Evolutionary conservation across 805 yeast species (phyloP).

Genomic region (Blastobotrys mokoenaii): DNA sequence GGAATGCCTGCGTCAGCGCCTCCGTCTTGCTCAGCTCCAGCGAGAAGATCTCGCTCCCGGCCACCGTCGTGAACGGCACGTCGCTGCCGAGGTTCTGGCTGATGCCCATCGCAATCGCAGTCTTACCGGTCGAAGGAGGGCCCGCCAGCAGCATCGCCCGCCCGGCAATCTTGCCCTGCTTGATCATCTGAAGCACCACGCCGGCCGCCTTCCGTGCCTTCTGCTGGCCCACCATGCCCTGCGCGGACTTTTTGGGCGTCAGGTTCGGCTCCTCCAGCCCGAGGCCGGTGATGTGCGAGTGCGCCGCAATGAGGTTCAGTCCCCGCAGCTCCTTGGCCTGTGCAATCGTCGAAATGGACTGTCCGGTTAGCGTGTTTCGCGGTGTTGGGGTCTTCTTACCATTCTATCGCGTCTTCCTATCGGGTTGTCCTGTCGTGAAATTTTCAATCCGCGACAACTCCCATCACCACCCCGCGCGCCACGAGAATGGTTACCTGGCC

Average conservation of each 20-base stretch:
- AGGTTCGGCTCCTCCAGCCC: constrained; percentile 85
- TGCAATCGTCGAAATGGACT: constrained; percentile 31
- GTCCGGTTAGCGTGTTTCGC: neutral
- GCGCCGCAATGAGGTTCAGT: constrained; percentile 90
- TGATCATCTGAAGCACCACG: constrained; percentile 83
- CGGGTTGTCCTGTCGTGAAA: too few species aligned
- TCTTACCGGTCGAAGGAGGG: constrained; percentile 97
- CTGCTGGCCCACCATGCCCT: constrained; percentile 97
- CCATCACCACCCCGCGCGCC: too few species aligned
- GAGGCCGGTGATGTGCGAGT: constrained; percentile 91
- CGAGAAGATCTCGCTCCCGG: constrained; percentile 89
- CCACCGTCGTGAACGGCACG: constrained; percentile 92
- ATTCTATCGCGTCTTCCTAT: neutral
- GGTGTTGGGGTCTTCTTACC: neutral
- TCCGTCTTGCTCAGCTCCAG: constrained; percentile 92
- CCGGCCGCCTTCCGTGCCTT: constrained; percentile 97
- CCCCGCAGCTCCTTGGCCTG: constrained; percentile 45
- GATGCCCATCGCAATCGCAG: constrained; percentile 93
- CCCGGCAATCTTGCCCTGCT: constrained; percentile 92
- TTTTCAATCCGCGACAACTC: too few species aligned
- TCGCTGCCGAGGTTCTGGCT: constrained; percentile 45
- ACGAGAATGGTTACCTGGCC: too few species aligned
- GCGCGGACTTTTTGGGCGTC: constrained; percentile 69
- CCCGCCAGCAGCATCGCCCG: constrained; percentile 94
- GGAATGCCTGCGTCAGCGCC: constrained; percentile 90